Percentiles rank a stretch among this genome's conserved stretches.
These are phyloP conservation scores for Dorcoceras hygrometricum DNA, from an alignment of 257 asterid genomes.

Conservation along the genomic window DNA sequence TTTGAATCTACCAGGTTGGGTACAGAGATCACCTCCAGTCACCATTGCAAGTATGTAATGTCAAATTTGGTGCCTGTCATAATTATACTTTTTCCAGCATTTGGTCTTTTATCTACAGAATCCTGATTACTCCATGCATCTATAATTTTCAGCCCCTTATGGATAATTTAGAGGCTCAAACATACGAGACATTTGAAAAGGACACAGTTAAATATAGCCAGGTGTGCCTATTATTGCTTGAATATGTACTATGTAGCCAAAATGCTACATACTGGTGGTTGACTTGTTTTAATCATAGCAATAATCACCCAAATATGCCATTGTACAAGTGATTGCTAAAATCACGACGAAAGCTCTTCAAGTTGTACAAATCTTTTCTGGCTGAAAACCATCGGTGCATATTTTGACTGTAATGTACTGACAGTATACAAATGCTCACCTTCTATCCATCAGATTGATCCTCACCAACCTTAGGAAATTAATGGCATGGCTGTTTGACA, in stretches of 20 bases:
- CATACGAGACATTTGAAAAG: slow-evolving; percentile 95
- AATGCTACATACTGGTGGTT: slow-evolving; percentile 9
- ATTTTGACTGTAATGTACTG: neutral
- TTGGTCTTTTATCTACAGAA: slow-evolving; percentile 10
- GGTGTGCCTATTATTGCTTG: slow-evolving; percentile 36
- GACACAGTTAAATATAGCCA: slow-evolving; percentile 85
- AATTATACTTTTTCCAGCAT: neutral
- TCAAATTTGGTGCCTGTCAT: slow-evolving; percentile 12
- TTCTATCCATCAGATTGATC: neutral
- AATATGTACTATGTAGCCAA: slow-evolving; percentile 6
- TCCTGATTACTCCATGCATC: slow-evolving; percentile 5
- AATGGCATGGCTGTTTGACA: neutral
- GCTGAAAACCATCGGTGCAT: neutral
- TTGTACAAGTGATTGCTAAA: neutral
- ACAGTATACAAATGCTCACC: neutral
- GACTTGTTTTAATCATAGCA: slow-evolving; percentile 1
- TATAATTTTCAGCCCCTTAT: slow-evolving; percentile 80
- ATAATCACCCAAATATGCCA: neutral
- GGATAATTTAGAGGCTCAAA: slow-evolving; percentile 99
- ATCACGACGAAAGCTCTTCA: slow-evolving; percentile 3
- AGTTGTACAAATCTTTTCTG: slow-evolving; percentile 1
- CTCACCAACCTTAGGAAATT: neutral
- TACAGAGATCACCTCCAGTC: slow-evolving; percentile 96
- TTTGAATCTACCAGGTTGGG: slow-evolving; percentile 54
- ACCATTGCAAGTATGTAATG: slow-evolving; percentile 74